Base-by-base conservation (phyloP, 2,329 filamentous ascomycete species). In the Penicillium sp. region DNA sequence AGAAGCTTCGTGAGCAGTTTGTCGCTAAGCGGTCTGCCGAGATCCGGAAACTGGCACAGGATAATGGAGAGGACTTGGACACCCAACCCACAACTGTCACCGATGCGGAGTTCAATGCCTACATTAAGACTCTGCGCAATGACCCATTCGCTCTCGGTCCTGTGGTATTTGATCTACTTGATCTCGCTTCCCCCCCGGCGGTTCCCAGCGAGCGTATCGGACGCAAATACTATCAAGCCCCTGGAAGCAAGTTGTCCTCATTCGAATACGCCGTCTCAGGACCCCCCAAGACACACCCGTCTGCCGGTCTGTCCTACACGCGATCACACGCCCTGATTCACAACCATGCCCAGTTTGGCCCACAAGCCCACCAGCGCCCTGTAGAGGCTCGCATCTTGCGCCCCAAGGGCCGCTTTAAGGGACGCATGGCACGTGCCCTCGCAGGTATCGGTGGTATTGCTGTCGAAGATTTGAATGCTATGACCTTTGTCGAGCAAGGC, bases 281-380 rank as follows among this genome's bases (percentile, higher is more conserved):
- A 3, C 83, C 83, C 21, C 83, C 84, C 1, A 81, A 81, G 57
- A 88, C 86, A 8, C 86, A 89, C 71, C 86, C 86, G 3, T 86
- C 84, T 4, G 86, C 84, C 5, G 86, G 86, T 61, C 76, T 89
- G 6, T 82, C 83, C 15, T 88, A 89, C 69, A 74, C 83, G 3
- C 81, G 84, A 49, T 83, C 82, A 13, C 77, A 80, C 54, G 76
- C 82, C 23, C 76, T 82, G 66, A 73, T 85, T 45, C 75, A 80
- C 64, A 88, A 88, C 67, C 84, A 88, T 67, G 83, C 85, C 2
- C 69, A 81, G 31, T 82, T 82, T 63, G 86, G 86, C 4, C 86
- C 86, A 10, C 85, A 86, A 66, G 72, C 73, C 2, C 67, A 75
- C 29, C 76, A 76, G 25, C 67, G 79, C 5, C 85, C 85, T 0